Conservation (phyloP, 768 basidiomycete genomes). For the Tephrocybe sp. region DNA sequence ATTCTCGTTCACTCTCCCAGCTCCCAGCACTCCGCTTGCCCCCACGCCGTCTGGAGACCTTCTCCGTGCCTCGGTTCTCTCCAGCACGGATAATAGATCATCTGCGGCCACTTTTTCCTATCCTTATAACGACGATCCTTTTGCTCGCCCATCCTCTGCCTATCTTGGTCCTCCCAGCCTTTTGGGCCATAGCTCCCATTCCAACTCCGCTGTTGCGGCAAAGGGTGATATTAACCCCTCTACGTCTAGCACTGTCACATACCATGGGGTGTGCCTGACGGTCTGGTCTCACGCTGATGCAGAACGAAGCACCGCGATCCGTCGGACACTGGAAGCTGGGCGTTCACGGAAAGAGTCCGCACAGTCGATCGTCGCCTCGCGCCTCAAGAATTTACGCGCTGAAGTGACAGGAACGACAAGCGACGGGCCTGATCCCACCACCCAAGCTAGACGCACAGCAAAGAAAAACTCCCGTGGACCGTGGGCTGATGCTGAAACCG, state of each 20-base stretch:
- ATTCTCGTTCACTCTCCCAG: slow-evolving; percentile 85
- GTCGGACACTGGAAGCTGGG: slow-evolving; percentile 77
- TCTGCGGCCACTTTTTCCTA: slow-evolving; percentile 74
- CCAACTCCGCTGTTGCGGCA: slow-evolving; percentile 29
- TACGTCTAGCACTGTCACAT: slow-evolving; percentile 57
- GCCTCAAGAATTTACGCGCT: slow-evolving; percentile 63
- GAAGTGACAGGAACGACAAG: slow-evolving; percentile 45
- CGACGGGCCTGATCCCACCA: slow-evolving; percentile 51
- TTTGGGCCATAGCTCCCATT: slow-evolving; percentile 46
- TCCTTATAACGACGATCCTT: slow-evolving; percentile 76
- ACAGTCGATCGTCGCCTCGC: slow-evolving; percentile 67
- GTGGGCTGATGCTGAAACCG: slow-evolving; percentile 75
- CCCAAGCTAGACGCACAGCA: slow-evolving; percentile 56
- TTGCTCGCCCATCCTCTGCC: slow-evolving; percentile 76
- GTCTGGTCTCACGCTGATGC: slow-evolving; percentile 96
- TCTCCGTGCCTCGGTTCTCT: slow-evolving; percentile 74
- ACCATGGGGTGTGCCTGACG: slow-evolving; percentile 90
- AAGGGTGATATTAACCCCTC: slow-evolving; percentile 31
- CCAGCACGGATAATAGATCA: slow-evolving; percentile 57
- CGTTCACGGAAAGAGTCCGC: slow-evolving; percentile 79
- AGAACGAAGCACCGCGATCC: slow-evolving; percentile 81
- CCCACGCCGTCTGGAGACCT: slow-evolving; percentile 72
- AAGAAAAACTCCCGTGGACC: slow-evolving; percentile 65
- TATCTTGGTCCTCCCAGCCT: slow-evolving; percentile 79
- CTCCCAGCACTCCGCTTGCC: slow-evolving; percentile 73